A percentile compares a stretch with the other conserved stretches of the same genome.
Conservation (phyloP, 2,329 filamentous ascomycete species). For the Alternaria postmessia region DNA sequence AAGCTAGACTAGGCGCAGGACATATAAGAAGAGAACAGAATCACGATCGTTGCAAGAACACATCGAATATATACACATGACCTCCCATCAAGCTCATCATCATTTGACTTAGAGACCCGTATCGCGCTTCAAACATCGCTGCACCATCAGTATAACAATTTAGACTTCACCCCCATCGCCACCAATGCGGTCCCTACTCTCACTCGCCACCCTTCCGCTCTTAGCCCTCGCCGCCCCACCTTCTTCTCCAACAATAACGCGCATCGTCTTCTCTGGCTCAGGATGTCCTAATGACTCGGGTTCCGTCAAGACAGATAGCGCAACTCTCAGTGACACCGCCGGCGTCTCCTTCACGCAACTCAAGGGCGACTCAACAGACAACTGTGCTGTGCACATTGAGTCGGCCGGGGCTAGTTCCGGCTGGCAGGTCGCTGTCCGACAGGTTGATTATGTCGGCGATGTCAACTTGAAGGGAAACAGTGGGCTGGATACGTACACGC, state of each 20-base stretch:
- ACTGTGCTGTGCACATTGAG: slow-evolving; percentile 44
- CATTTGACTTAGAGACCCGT: background rate
- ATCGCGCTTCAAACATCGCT: background rate
- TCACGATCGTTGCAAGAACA: background rate
- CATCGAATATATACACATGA: background rate
- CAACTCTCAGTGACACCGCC: slow-evolving; percentile 32
- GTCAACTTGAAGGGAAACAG: slow-evolving; percentile 34
- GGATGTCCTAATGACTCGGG: slow-evolving; percentile 40
- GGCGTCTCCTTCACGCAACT: slow-evolving; percentile 37
- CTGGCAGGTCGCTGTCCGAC: slow-evolving; percentile 42
- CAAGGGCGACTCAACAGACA: slow-evolving; percentile 33
- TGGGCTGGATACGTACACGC: slow-evolving; percentile 35
- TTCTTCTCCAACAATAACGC: slow-evolving; percentile 33
- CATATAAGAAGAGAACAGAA: background rate
- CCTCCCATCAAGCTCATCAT: background rate
- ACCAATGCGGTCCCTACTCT: slow-evolving; percentile 27
- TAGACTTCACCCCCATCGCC: background rate
- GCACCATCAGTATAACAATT: background rate
- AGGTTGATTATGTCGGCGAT: slow-evolving; percentile 35
- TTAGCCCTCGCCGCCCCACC: slow-evolving; percentile 32
- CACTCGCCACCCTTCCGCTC: slow-evolving; percentile 23
- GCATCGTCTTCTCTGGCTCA: slow-evolving; percentile 34
- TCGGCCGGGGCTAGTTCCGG: slow-evolving; percentile 32
- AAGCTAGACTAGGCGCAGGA: background rate
- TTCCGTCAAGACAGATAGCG: slow-evolving; percentile 28